A percentile compares a stretch with the other conserved stretches of the same genome.
Evolutionary conservation across 345 rosid genomes (phyloP).

Genomic region (Euphorbia pulcherrima): DNA sequence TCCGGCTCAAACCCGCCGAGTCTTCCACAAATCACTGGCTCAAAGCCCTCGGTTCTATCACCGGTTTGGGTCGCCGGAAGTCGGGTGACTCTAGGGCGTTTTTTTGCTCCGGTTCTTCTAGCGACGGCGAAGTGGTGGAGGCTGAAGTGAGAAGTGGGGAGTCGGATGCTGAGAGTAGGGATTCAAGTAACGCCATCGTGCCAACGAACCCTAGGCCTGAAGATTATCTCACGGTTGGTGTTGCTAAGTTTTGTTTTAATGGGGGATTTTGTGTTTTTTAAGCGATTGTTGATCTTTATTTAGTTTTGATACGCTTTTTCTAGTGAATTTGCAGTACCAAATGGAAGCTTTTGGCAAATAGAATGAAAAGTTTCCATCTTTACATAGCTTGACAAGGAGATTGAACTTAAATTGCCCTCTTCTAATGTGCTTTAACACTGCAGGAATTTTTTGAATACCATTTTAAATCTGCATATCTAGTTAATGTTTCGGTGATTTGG

Average conservation of each 20-base stretch:
- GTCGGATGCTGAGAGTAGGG: constrained; percentile 35
- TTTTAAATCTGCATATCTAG: background rate
- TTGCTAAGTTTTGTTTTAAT: background rate
- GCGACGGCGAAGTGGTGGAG: constrained; percentile 38
- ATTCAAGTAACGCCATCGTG: constrained; percentile 74
- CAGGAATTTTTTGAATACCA: background rate
- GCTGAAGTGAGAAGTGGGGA: constrained; percentile 43
- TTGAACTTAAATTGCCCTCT: background rate
- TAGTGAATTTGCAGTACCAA: background rate
- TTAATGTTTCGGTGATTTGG: background rate
- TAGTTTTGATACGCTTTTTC: constrained; percentile 1
- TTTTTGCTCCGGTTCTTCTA: constrained; percentile 69
- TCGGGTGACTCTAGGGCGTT: constrained; percentile 37
- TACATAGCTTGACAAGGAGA: background rate
- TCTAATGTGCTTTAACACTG: background rate
- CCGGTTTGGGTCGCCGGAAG: constrained; percentile 11
- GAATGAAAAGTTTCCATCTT: background rate
- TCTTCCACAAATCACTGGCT: constrained; percentile 12
- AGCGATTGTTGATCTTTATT: background rate
- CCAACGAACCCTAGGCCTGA: constrained; percentile 73
- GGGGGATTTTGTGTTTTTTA: constrained; percentile 2
- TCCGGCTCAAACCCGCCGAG: constrained; percentile 12
- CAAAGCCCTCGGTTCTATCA: constrained; percentile 19
- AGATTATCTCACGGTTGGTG: constrained; percentile 79
- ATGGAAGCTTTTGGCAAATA: constrained; percentile 4